A percentile compares a stretch with the other conserved stretches of the same genome.
phyloP scores from a whole-genome alignment of 441 rosid genomes.

The Melianthus villosus region DNA sequence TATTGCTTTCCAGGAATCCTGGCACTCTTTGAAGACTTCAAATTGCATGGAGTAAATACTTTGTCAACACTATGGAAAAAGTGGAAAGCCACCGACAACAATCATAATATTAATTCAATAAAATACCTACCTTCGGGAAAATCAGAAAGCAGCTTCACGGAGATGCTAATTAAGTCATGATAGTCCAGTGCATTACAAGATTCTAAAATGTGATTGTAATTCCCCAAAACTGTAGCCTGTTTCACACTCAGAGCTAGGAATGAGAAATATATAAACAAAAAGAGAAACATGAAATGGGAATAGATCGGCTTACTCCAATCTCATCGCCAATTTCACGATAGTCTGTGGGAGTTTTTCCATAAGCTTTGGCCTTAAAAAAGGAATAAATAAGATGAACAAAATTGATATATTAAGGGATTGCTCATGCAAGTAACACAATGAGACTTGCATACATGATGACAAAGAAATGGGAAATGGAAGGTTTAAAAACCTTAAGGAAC shows the following conservation, averaged over 20 bases:
- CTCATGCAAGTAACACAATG: too few species aligned
- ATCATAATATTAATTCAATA: too few species aligned
- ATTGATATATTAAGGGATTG: too few species aligned
- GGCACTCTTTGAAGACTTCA: slow-evolving; percentile 56
- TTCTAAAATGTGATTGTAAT: slow-evolving; percentile 50
- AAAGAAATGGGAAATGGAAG: too few species aligned
- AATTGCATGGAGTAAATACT: slow-evolving; percentile 11
- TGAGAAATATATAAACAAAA: slow-evolving; percentile 15
- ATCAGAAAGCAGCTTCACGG: slow-evolving; percentile 59
- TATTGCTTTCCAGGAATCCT: slow-evolving; percentile 65
- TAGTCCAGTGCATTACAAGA: slow-evolving; percentile 86
- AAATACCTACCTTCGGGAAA: slow-evolving; percentile 61
- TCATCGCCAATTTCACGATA: slow-evolving; percentile 49
- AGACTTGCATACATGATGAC: too few species aligned
- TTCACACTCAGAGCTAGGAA: slow-evolving; percentile 18
- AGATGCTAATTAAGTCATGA: slow-evolving; percentile 80
- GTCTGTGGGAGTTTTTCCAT: slow-evolving; percentile 59
- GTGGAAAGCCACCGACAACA: too few species aligned
- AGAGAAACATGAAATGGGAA: slow-evolving; percentile 10
- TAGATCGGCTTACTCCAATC: slow-evolving; percentile 54
- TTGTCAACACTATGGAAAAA: slow-evolving; percentile 10
- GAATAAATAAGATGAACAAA: not conserved
- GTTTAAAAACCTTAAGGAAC: too few species aligned
- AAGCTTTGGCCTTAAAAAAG: slow-evolving; percentile 71
- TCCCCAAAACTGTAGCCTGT: slow-evolving; percentile 68